Percentiles rank a stretch among this genome's conserved stretches.
These are phyloP conservation scores for Craspedostauros australis DNA, from an alignment of 108 stramenopile genomes.

Conservation along the genomic window DNA sequence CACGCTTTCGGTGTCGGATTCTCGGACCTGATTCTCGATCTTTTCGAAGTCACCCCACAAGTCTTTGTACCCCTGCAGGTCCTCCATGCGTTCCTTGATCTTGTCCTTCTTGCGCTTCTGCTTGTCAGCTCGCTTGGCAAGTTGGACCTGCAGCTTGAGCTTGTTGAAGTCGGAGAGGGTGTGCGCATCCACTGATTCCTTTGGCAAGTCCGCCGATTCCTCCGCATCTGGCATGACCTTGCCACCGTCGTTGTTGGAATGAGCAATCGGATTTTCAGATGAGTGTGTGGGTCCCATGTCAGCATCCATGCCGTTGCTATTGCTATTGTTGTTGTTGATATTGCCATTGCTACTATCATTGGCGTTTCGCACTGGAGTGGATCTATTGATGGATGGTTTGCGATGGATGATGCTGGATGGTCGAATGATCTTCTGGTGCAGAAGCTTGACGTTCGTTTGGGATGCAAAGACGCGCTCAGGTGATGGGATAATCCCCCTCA, in stretches of 20 bases:
- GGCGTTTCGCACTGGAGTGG: no score
- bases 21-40: slow-evolving; percentile 15
- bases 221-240: not conserved
- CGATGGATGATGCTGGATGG: no score
- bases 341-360: not conserved
- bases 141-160: slow-evolving; percentile 21
- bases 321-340: not conserved
- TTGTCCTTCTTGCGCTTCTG: slow-evolving; percentile 14
- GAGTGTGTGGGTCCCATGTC: not conserved
- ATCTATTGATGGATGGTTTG: no score
- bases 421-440: no score
- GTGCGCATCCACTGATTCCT: slow-evolving; percentile 19
- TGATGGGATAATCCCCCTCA: no score
- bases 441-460: no score
- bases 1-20: not conserved
- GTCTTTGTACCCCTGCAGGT: slow-evolving; percentile 17
- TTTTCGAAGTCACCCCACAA: slow-evolving; percentile 30
- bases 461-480: no score
- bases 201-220: no score
- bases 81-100: slow-evolving; percentile 24
- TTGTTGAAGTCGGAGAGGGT: slow-evolving; percentile 30
- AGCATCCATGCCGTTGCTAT: not conserved
- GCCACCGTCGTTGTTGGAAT: no score
- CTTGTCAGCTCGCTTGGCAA: slow-evolving; percentile 11
- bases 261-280: not conserved